Evolutionary conservation across 2,329 filamentous ascomycete genomes (phyloP).

Genomic region (Exophiala dermatitidis): DNA sequence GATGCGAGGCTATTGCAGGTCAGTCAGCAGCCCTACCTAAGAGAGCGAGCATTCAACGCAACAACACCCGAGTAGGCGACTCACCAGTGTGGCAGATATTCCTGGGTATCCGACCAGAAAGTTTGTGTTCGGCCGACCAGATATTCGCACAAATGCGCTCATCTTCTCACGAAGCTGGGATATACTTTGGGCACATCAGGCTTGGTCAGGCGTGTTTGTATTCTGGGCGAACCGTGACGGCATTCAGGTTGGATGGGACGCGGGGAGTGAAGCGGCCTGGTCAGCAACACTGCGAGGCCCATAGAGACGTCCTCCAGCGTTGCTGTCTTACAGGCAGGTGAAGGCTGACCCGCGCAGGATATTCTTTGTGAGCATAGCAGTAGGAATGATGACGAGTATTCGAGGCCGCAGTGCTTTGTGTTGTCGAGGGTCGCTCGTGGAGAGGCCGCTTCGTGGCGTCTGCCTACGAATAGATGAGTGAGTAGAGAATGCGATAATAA

Average conservation of each 20-base stretch:
- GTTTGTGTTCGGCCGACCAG: slow-evolving; percentile 91
- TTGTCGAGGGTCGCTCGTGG: neutral
- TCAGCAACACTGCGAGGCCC: slow-evolving; percentile 22
- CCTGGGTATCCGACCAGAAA: slow-evolving; percentile 96
- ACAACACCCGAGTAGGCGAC: slow-evolving; percentile 34
- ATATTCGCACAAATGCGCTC: slow-evolving; percentile 87
- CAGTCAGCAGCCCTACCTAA: slow-evolving; percentile 3
- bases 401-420: neutral
- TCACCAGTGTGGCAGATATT: slow-evolving; percentile 91
- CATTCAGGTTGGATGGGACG: slow-evolving; percentile 3
- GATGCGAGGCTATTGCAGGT: slow-evolving; percentile 67
- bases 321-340: slow-evolving; percentile 12
- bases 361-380: slow-evolving; percentile 13
- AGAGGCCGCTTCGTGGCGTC: neutral
- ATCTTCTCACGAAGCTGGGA: slow-evolving; percentile 38
- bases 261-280: slow-evolving; percentile 17
- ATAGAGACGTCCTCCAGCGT: slow-evolving; percentile 19
- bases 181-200: slow-evolving; percentile 20
- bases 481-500: neutral
- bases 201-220: slow-evolving; percentile 9
- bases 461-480: neutral
- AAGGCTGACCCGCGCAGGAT: neutral
- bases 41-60: slow-evolving; percentile 4
- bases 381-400: slow-evolving; percentile 3
- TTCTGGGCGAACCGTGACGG: neutral